Evolutionary conservation across 2,329 filamentous ascomycete genomes (phyloP), one percentile per base, ranked within the genome.

Genomic region (Decorospora gaudefroyi): DNA sequence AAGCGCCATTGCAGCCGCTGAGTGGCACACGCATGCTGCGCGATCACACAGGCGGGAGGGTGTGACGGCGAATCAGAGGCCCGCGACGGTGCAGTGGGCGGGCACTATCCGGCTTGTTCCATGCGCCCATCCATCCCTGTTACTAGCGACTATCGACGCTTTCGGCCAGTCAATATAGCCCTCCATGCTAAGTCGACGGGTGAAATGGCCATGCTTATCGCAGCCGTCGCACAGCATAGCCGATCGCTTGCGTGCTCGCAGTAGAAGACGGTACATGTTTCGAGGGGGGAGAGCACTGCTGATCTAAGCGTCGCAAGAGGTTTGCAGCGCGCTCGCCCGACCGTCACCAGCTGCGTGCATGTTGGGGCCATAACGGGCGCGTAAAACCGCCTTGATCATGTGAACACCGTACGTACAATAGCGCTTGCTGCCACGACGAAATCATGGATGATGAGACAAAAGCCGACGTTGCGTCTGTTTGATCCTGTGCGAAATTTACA

Each of bases 21-120:
- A 67, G 51, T 66, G 63, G 62, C 55, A 59, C 55, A 54, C 49
- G 47, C 49, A 55, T 51, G 42, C 52, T 50, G 59, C 47, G 47
- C 56, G 41, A 63, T 67, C 64, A 66, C 63, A 61, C 50, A 48
- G 53, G 50, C 42, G 50, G 53, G 53, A 44, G 38, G 44, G 49
- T 51, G 48, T 56, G 49, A 46, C 29, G 27, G 48, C 61, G 57
- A 63, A 64, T 64, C 54, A 59, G 22, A 38, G 23, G 29, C 45
- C 42, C 45, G 52, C 39, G 16, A 10, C 10, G 33, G 32, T 26
- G 19, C 22, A 19, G 42, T 13, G 19, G 2, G 36, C 54, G 54
- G 54, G 49, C 53, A 39, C 54, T 55, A 57, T 41, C 42, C 33
- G 42, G 51, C 32, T 22, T 33, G 45, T 50, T 49, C 51, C 53